phyloP scores from a whole-genome alignment of 2,329 filamentous ascomycete species.

The Anisogramma anomala region DNA sequence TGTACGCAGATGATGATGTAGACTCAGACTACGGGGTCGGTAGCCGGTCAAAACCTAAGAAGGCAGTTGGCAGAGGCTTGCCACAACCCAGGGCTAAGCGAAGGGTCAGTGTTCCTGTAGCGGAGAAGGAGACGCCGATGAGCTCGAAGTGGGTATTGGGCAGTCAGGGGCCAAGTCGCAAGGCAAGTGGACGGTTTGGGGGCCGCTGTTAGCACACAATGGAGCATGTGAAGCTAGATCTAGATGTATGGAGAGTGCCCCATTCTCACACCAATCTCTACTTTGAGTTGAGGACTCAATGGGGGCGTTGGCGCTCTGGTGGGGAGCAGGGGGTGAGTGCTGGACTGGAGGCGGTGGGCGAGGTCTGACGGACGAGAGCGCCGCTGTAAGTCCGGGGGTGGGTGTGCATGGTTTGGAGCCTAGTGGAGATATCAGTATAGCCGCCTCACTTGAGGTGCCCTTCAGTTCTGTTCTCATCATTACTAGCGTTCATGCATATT shows the following conservation, averaged over 20 bases:
- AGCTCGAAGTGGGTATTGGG: neutral
- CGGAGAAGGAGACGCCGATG: neutral
- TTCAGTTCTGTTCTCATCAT: too few relatives aligned
- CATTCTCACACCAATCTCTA: too few relatives aligned
- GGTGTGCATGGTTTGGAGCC: neutral
- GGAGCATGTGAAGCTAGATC: neutral
- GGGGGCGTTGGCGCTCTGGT: too few relatives aligned
- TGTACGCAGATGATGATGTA: slow-evolving; percentile 8
- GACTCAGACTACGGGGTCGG: slow-evolving; percentile 5
- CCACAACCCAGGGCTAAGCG: neutral
- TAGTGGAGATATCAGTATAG: slow-evolving; percentile 12
- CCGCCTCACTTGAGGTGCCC: slow-evolving; percentile 12
- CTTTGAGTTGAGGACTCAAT: too few relatives aligned
- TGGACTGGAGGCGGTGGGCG: neutral
- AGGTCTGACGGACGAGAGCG: too few relatives aligned
- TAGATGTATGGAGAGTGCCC: neutral
- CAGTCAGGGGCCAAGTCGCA: slow-evolving; percentile 1
- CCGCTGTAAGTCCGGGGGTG: neutral
- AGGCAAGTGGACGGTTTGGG: neutral
- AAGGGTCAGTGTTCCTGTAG: slow-evolving; percentile 1
- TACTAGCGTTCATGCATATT: too few relatives aligned
- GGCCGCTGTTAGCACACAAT: neutral
- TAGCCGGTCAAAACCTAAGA: too few relatives aligned
- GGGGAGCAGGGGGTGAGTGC: neutral
- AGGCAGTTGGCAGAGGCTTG: neutral